Base-by-base conservation (phyloP, 805 yeast species). In the Millerozyma miso region DNA sequence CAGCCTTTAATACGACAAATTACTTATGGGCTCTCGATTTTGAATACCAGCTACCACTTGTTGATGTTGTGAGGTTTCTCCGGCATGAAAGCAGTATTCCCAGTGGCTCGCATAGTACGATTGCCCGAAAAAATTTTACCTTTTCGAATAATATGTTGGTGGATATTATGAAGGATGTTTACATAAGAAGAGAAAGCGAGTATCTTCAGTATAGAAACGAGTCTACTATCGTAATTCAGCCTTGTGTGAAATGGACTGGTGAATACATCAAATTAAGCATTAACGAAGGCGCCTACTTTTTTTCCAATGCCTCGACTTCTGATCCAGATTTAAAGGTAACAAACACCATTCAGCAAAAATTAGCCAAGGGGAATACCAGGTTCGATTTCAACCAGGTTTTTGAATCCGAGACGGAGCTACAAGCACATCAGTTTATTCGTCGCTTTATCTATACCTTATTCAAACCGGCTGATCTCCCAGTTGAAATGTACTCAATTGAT, bases 181-280 rank as follows among this genome's bases (percentile, higher is more conserved):
- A 60, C 41, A 19, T 54, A 31, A 47, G 59, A 37, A 45, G 50
- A 38, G 57, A 58, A 49, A 42, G 46, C 2, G 31, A 34, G 4
- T 60, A 59, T 42, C 18, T 55, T 8, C 32, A 44, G 1, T 38
- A 46, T 14, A 39, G 42, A 4, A 44, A 44, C n/a, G 39, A 50
- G 3, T 32, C 47, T 7, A 55, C 62, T 6, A 53, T 60, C n/a
- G 38, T 47, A 1, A 46, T 52, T 7, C 43, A 41, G 13, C 66
- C 65, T 1, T 34, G n/a, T 2, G 31, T 55, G 15, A 41, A 34
- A 12, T 38, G 45, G 47, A 8, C 41, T n/a, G 42, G 47, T 4
- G 18, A 13, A 7, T 17, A 33, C 12, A 38, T 47, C 12, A 19
- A 39, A 13, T 35, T 51, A 17, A 33, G 12, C 6, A 38, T 51